Base-by-base conservation (phyloP, 345 rosid species). In the Eucalyptus shirleyi region DNA sequence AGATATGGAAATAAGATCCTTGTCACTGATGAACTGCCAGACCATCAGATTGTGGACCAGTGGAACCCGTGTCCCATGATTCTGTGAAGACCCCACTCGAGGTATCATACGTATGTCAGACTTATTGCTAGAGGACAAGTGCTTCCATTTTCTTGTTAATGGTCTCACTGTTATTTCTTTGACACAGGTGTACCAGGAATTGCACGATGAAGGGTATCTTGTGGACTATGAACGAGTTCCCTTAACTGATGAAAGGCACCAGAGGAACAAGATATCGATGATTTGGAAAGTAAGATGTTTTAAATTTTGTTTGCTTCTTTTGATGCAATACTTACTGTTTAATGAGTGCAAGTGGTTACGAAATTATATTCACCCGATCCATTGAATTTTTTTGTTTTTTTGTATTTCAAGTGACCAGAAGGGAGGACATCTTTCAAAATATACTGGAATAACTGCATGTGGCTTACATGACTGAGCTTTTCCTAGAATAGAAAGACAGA, bases 1-100 rank as follows among this genome's bases (percentile, higher is more conserved):
- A 98, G 99, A 93, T 98, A 95, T 92, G 99, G 97, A 90, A 96
- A 96, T 93, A 98, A 98, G 95, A 97, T 98, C 93, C 98, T 97
- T 88, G 99, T 98, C 92, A 98, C 98, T 60, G 98, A 98, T 95
- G 99, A 98, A 94, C 95, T 98, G 88, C 98, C 99, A 59, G 97
- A 96, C 95, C 95, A 99, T 93, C 98, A 95, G 94, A 97, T 97
- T 97, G 99, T 97, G 89, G 99, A 98, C 92, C 99, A 96, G 86
- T 97, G 99, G 99, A 97, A 93, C 96, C 97, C 86, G 97, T 98
- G 42, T 97, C 96, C 42, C 50, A 88, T 90, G 97, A 95, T 95
- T 95, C 97, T 59, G 95, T 98, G 93, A 96, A 98, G 97, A 95
- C 99, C 62, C 98, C 8, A 17, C 92, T 98, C 32, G 97, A 97